phyloP scores from a whole-genome alignment of 495 filamentous ascomycete genomes.

The Penicillium goetzii region DNA sequence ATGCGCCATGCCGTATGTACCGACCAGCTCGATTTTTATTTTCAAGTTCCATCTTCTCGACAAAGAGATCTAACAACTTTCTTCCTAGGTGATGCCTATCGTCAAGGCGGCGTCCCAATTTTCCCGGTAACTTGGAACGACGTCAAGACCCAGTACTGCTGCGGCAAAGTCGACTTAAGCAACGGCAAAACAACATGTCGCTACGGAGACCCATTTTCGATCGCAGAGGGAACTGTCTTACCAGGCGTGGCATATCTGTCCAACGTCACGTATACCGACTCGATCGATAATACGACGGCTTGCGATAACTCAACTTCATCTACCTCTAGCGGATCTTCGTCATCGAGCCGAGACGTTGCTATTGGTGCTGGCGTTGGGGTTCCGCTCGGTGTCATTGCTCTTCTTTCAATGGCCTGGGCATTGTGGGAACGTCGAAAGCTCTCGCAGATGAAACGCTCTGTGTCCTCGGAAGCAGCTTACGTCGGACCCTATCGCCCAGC shows the following conservation, averaged over 20 bases:
- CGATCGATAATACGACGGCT: background rate
- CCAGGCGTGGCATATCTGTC: constrained; percentile 2
- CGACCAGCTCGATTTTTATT: no score
- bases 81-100: background rate
- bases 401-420: constrained; percentile 27
- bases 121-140: background rate
- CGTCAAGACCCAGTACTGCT: background rate
- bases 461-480: background rate
- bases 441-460: background rate
- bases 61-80: background rate
- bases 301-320: background rate
- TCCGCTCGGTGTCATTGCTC: constrained; percentile 26
- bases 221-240: background rate
- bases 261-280: background rate
- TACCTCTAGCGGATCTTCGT: background rate
- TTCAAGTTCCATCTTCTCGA: background rate
- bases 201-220: background rate
- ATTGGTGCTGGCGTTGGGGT: constrained; percentile 17
- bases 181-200: background rate
- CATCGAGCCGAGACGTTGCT: constrained; percentile 1
- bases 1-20: constrained; percentile 7
- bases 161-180: background rate
- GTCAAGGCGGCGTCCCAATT: background rate
- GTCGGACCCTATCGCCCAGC: constrained; percentile 5
- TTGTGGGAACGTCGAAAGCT: constrained; percentile 6